Base-by-base conservation (phyloP, 2,329 filamentous ascomycete genomes). In the Alternaria sp. region DNA sequence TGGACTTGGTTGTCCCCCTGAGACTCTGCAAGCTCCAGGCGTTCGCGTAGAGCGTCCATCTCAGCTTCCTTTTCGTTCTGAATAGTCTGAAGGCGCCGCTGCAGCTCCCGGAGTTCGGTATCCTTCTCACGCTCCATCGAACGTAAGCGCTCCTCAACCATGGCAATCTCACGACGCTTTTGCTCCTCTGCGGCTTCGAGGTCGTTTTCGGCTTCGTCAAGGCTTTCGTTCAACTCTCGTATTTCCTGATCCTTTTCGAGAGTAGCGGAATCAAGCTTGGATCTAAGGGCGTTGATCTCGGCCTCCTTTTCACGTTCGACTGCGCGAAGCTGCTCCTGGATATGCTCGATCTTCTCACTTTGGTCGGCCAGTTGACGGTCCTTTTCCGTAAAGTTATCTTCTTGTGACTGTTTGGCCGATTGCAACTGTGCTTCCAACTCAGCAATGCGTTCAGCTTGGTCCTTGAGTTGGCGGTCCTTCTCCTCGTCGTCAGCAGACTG, bases 161-260 rank as follows among this genome's bases (percentile, higher is more conserved):
- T 52, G 6, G 71, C 65, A 9, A 78, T 20, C 34, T 77, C 73
- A 20, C 71, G 72, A 22, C 71, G 70, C 45, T 75, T 77, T 54
- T 75, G 63, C 10, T 66, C 57, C 27, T 76, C 71, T 11, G 62
- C 63, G 22, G 66, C 65, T 16, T 66, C 65, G 16, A 78, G 65
- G 52, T 73, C 66, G n/a, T 63, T 67, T 53, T 79, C 74, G 1
- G 60, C 66, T 67, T 78, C 71, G 45, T 80, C 76, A 14, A 83
- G 65, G 14, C 80, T 72, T 16, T 78, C 64, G 50, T 82, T 78
- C 8, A 83, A 72, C 16, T 79, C 77, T 20, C 85, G 86, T 30
- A 93, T 76, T 46, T 81, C 81, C 40, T 76, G 74, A 57, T 87
- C 82, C 52, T 74, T 79, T 32, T 68, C 72, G 7, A 76, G 70